These are phyloP conservation scores for Lentinula guzmanii DNA, from an alignment of 768 basidiomycete genomes.

Conservation along the genomic window DNA sequence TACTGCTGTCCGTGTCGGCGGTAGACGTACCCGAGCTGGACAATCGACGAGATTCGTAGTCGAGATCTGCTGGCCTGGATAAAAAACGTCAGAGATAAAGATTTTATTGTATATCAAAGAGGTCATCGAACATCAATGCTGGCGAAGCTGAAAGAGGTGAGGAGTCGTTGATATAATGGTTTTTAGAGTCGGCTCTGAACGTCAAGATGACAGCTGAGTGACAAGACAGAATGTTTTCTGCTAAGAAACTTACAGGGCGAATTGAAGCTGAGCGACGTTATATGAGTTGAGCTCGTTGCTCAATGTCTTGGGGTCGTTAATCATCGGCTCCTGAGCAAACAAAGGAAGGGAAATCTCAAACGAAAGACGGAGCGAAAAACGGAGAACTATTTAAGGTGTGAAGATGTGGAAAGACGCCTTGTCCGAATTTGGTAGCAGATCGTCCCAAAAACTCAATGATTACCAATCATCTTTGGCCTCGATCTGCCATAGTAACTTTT, in stretches of 20 bases:
- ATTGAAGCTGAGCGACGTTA: conserved; percentile 60
- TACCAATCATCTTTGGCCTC: conserved; percentile 1
- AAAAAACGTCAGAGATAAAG: not conserved
- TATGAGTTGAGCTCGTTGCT: conserved; percentile 48
- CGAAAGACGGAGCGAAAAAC: conserved; percentile 9
- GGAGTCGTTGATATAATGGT: conserved; percentile 37
- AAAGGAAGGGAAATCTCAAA: conserved; percentile 3
- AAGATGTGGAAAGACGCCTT: conserved; percentile 1
- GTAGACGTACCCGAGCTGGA: conserved; percentile 68
- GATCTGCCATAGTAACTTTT: conserved; percentile 1
- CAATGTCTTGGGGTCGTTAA: conserved; percentile 38
- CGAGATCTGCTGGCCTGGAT: conserved; percentile 39
- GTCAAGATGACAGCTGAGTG: conserved; percentile 12
- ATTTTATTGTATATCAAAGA: conserved; percentile 8
- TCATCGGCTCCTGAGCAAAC: conserved; percentile 34
- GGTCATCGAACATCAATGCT: conserved; percentile 32
- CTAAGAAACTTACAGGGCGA: conserved; percentile 42
- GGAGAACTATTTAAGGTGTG: conserved; percentile 4
- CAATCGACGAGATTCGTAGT: conserved; percentile 68
- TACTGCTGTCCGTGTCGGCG: conserved; percentile 60
- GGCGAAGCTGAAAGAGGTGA: conserved; percentile 42
- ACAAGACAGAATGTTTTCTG: conserved; percentile 14
- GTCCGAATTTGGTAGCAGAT: not conserved
- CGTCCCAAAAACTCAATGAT: not conserved
- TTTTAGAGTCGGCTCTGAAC: conserved; percentile 34